Conservation (phyloP, 495 filamentous ascomycete genomes). For the Penicillium samsonianum region DNA sequence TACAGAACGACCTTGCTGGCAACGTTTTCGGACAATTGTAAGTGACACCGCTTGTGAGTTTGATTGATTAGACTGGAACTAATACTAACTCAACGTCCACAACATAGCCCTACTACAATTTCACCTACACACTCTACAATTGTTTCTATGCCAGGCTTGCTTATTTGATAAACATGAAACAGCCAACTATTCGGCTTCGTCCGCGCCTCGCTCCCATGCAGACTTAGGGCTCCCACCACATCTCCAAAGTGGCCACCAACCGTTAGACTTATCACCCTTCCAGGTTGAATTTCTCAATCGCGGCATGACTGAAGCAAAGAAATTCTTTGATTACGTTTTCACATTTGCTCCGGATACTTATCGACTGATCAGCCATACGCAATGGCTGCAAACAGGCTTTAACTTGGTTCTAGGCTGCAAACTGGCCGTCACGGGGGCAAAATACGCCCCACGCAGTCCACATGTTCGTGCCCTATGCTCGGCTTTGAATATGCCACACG, state of each 20-base stretch:
- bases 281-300: conserved; percentile 14
- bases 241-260: conserved; percentile 1
- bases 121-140: conserved; percentile 3
- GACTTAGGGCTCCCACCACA: conserved; percentile 1
- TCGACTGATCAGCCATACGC: conserved; percentile 11
- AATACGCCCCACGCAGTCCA: conserved; percentile 5
- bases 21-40: background rate
- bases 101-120: background rate
- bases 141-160: conserved; percentile 6
- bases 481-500: conserved; percentile 3
- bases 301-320: conserved; percentile 19
- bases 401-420: conserved; percentile 8
- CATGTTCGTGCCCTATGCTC: conserved; percentile 12
- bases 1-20: conserved; percentile 1
- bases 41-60: background rate
- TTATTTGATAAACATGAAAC: conserved; percentile 8
- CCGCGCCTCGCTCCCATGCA: background rate
- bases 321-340: conserved; percentile 16
- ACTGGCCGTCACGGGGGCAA: conserved; percentile 4
- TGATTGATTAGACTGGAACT: background rate
- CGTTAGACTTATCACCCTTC: background rate
- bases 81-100: background rate
- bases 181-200: background rate
- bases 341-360: conserved; percentile 9
- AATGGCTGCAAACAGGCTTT: conserved; percentile 18